Percentiles rank a stretch among this genome's conserved stretches.
Evolutionary conservation across 768 basidiomycete species (phyloP).

Genomic region (Sistotremastrum suecicum): DNA sequence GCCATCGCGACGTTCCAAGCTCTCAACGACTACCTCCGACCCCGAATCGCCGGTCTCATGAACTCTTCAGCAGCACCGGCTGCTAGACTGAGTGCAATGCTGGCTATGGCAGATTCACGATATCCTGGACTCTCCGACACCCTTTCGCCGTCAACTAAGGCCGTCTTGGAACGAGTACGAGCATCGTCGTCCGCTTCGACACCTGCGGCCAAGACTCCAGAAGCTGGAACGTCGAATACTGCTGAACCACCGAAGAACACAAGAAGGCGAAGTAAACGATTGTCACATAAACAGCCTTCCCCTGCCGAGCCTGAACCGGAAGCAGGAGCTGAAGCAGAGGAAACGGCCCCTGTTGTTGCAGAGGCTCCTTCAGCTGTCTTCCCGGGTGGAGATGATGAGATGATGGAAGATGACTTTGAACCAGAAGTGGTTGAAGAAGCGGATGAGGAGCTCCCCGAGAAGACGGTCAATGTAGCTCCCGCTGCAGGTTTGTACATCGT

Average conservation of each 20-base stretch:
- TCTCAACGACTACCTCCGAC: conserved; percentile 89
- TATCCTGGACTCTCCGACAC: conserved; percentile 32
- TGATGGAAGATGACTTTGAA: conserved; percentile 77
- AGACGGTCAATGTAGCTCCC: conserved; percentile 75
- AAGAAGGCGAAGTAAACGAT: too few species aligned
- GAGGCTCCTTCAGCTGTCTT: conserved; percentile 3
- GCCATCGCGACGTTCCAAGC: conserved; percentile 98
- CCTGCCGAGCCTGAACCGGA: conserved; percentile 4
- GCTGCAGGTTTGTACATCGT: conserved; percentile 42
- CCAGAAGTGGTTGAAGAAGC: conserved; percentile 36
- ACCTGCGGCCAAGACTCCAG: conserved; percentile 6
- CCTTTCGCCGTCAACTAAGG: not conserved
- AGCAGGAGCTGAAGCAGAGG: conserved; percentile 1
- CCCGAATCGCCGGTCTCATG: conserved; percentile 60
- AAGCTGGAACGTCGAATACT: conserved; percentile 4
- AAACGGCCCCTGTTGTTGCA: conserved; percentile 7
- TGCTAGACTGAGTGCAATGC: conserved; percentile 66
- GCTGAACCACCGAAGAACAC: not conserved
- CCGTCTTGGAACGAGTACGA: too few species aligned
- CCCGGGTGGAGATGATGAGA: conserved; percentile 49
- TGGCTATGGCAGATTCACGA: conserved; percentile 71
- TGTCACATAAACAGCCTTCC: too few species aligned
- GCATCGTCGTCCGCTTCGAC: too few species aligned
- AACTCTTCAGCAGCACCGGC: conserved; percentile 16
- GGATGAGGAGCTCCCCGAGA: conserved; percentile 57